Conservation (phyloP, 495 filamentous ascomycete genomes). For the Xylaria curta region DNA sequence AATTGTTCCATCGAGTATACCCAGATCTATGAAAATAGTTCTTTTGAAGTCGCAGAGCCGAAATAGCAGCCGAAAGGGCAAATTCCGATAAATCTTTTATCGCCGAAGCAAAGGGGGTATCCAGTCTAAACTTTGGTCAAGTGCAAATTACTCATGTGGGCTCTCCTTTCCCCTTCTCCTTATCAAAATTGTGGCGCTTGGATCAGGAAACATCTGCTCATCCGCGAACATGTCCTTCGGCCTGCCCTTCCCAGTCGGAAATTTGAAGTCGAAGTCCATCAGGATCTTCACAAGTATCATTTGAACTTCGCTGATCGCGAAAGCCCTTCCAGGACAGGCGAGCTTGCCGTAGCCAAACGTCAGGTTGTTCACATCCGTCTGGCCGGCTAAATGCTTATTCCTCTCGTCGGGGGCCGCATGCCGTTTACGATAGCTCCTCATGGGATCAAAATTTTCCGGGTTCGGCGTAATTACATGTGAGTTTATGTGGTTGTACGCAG, state of each 20-base stretch:
- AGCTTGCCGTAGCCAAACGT: slow-evolving; percentile 7
- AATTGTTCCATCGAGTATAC: too few species aligned
- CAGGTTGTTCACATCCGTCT: background rate
- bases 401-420: background rate
- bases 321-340: background rate
- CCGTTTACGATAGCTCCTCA: slow-evolving; percentile 2
- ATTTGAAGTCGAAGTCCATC: slow-evolving; percentile 8
- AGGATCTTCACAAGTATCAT: background rate
- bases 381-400: background rate
- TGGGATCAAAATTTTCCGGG: background rate
- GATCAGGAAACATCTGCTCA: background rate
- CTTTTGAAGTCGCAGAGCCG: too few species aligned
- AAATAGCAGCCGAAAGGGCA: background rate
- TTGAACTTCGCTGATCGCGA: background rate
- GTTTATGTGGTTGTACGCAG: background rate
- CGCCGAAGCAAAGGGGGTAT: background rate
- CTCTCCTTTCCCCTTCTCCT: background rate
- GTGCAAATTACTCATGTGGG: background rate
- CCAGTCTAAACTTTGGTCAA: background rate
- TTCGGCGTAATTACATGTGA: background rate
- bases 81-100: background rate
- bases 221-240: background rate
- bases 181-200: background rate
- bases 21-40: too few species aligned
- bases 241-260: background rate